Evolutionary conservation across 805 yeast species (phyloP), one percentile per base, ranked within the genome.

Genomic region (Pichia nakasei): DNA sequence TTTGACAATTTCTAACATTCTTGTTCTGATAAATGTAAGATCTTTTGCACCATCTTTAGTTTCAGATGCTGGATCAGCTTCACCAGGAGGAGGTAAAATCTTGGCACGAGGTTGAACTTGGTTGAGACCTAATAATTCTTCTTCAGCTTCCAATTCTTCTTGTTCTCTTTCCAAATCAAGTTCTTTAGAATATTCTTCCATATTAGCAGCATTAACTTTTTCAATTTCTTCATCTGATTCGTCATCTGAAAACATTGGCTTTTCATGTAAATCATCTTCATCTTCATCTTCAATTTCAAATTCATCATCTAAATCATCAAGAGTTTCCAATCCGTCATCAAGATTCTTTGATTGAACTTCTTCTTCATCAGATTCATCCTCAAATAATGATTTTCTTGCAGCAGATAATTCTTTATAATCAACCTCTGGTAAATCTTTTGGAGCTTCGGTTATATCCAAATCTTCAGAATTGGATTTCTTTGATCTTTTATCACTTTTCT

Each of bases 1-100:
- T 61, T 89, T 89, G 41, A 89, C 91, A 50, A 94, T 78, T 68
- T 93, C 98, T 54, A 91, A 79, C 84, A 93, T 91, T 67, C 98
- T 80, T 18, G 96, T 86, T 66, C 97, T 80, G 8, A 85, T 75
- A 55, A 85, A 71, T 8, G 88, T 85, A 39, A 89, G 72, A 60
- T 88, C 95, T 31, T 45, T 48, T 20, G 49, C 47, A 20, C 43
- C 44, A 22, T 46, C 49, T 29, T 46, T 48, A 4, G 44, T 44
- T 38, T 87, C 82, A 26, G 71, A 73, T 12, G 60, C 57, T 15
- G 71, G 73, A 26, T 69, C 68, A 51, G 70, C 72, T 43, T 72
- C 75, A 54, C 80, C 84, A 57, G 80, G 86, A 3, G 82, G 68
- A 33, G 96, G 96, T 48, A 88, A 71, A 26, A 87, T 73, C 54